Base-by-base conservation (phyloP, 352 stramenopile genomes). In the Phytopythium oedochilum region DNA sequence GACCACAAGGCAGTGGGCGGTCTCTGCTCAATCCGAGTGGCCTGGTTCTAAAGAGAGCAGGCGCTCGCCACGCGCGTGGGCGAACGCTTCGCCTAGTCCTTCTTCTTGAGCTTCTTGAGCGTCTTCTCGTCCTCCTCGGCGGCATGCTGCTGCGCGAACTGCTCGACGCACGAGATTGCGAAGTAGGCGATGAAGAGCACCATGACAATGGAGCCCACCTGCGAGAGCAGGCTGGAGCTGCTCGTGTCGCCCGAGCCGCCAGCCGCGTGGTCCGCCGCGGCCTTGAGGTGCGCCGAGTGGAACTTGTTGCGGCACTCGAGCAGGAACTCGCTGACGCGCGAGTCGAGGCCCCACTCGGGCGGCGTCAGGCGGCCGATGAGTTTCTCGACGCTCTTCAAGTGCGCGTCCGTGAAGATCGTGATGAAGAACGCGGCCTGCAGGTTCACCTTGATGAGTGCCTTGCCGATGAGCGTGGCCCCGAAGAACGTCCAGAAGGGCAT, bases 401-500 rank as follows among this genome's bases (percentile, higher is more conserved):
- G 74, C 47, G 71, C 70, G 59, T 94, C 86, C 53, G 83, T 92
- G 66, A 95, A 96, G 62, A 96, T 94, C 45, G 87, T 94, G 69
- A 96, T 94, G 74, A 94, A 95, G 66, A 95, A 94, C 48, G 85
- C 86, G 28, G 85, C 77, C 68, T 97, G 89, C 58, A 95, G 67
- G 60, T 93, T 95, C 39, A 95, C 89, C 66, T 97, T 97, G 72
- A 97, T 94, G 45, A 95, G 76, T 47, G 88, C 86, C 72, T 97
- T 98, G 60, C 93, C 93, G 29, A 98, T 94, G 29, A 98, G 75
- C 50, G 92, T 98, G 20, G 92, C 93, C 23, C 85, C 82, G 62
- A 98, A 98, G 65, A 98, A 98, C 10, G 91, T 97, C 87, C 85
- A 97, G 63, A 98, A 98, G 25, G 91, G 87, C 83, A 98, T 96